phyloP scores from a whole-genome alignment of 2,329 filamentous ascomycete species.

The Cyanodermella asteris region DNA sequence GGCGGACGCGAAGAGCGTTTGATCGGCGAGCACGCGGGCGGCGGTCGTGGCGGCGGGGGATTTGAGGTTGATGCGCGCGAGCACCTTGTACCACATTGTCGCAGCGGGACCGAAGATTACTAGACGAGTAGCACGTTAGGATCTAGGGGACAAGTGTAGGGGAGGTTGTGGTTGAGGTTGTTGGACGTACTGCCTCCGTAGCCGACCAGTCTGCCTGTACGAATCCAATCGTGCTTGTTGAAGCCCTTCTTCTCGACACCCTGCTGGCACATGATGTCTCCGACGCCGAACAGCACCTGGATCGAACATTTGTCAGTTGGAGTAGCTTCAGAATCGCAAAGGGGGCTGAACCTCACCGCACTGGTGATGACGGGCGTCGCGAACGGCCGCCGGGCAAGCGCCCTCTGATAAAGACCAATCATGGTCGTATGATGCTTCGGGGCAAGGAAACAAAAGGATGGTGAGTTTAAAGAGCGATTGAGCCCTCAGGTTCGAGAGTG shows the following conservation, averaged over 20 bases:
- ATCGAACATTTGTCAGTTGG: not conserved
- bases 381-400: slow-evolving; percentile 58
- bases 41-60: slow-evolving; percentile 46
- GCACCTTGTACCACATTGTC: slow-evolving; percentile 66
- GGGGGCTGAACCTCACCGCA: slow-evolving; percentile 25
- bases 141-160: not conserved
- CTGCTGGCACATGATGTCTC: slow-evolving; percentile 82
- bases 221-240: slow-evolving; percentile 45
- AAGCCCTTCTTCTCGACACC: slow-evolving; percentile 61
- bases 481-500: too few relatives aligned
- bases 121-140: slow-evolving; percentile 12
- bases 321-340: slow-evolving; percentile 1
- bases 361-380: slow-evolving; percentile 84
- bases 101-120: slow-evolving; percentile 72
- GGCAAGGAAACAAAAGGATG: not conserved
- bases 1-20: slow-evolving; percentile 61
- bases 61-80: slow-evolving; percentile 47
- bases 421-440: not conserved
- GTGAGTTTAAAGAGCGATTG: too few relatives aligned
- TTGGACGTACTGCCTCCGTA: slow-evolving; percentile 24
- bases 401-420: slow-evolving; percentile 65
- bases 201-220: slow-evolving; percentile 26
- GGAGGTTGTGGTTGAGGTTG: not conserved
- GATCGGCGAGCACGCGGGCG: slow-evolving; percentile 61
- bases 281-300: slow-evolving; percentile 69